phyloP scores from a whole-genome alignment of 2,329 filamentous ascomycete species.

The Hypoxylon sp. region DNA sequence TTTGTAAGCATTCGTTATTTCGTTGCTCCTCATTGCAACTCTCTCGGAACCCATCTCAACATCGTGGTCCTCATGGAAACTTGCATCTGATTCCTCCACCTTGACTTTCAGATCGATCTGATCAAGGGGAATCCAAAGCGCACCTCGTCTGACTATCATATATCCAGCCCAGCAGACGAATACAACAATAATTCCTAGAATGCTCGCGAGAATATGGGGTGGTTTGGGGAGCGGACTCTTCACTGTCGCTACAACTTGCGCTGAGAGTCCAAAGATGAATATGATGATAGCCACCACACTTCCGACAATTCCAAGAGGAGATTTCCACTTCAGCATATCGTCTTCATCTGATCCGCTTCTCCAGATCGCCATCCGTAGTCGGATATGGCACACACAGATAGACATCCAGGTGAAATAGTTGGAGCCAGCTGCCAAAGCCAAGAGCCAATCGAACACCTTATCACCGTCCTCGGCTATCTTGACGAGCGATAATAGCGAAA shows the following conservation, averaged over 20 bases:
- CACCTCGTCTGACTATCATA: slow-evolving; percentile 37
- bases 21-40: background rate
- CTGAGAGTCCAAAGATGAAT: slow-evolving; percentile 52
- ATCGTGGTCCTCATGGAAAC: slow-evolving; percentile 6
- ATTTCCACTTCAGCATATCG: slow-evolving; percentile 51
- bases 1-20: background rate
- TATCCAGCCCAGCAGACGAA: slow-evolving; percentile 49
- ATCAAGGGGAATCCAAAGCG: slow-evolving; percentile 46
- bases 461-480: slow-evolving; percentile 56
- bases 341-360: slow-evolving; percentile 56
- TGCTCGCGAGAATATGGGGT: slow-evolving; percentile 48
- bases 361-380: slow-evolving; percentile 60
- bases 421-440: slow-evolving; percentile 62
- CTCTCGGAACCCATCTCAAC: slow-evolving; percentile 24
- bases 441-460: slow-evolving; percentile 62
- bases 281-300: slow-evolving; percentile 52
- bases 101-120: slow-evolving; percentile 47
- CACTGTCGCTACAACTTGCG: slow-evolving; percentile 52
- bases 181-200: slow-evolving; percentile 52
- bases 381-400: slow-evolving; percentile 63
- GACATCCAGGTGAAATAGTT: slow-evolving; percentile 65
- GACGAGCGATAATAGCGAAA: slow-evolving; percentile 63
- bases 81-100: slow-evolving; percentile 3
- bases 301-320: slow-evolving; percentile 51
- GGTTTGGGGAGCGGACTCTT: slow-evolving; percentile 41